Percentiles rank a stretch among this genome's conserved stretches.
phyloP scores from a whole-genome alignment of 805 yeast genomes.

The Jamesozyma rosinii region DNA sequence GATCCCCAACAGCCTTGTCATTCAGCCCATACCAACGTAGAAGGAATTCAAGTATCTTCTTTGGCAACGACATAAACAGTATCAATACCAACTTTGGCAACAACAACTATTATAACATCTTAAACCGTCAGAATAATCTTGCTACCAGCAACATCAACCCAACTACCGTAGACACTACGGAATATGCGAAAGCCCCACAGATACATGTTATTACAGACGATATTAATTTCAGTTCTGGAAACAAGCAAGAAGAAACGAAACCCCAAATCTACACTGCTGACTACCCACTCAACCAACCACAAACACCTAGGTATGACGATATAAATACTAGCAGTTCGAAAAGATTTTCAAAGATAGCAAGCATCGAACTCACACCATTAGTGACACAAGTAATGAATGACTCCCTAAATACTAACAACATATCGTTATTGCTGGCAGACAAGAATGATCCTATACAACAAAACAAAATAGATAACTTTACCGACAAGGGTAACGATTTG shows the following conservation, averaged over 20 bases:
- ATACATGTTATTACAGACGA: neutral
- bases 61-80: neutral
- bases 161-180: neutral
- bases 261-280: neutral
- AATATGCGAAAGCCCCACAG: neutral
- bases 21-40: constrained; percentile 5
- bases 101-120: neutral
- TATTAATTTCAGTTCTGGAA: neutral
- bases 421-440: neutral
- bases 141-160: neutral
- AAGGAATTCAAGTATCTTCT: constrained; percentile 6
- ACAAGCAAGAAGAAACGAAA: no score
- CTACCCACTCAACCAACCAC: neutral
- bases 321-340: neutral
- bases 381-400: constrained; percentile 25
- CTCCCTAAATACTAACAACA: constrained; percentile 6
- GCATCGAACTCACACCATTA: constrained; percentile 21
- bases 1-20: constrained; percentile 13
- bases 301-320: neutral
- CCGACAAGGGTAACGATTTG: neutral
- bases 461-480: neutral
- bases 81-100: neutral
- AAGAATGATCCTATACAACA: neutral
- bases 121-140: neutral
- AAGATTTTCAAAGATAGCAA: neutral